phyloP scores from a whole-genome alignment of 345 rosid genomes.

The Boechera divaricarpa region DNA sequence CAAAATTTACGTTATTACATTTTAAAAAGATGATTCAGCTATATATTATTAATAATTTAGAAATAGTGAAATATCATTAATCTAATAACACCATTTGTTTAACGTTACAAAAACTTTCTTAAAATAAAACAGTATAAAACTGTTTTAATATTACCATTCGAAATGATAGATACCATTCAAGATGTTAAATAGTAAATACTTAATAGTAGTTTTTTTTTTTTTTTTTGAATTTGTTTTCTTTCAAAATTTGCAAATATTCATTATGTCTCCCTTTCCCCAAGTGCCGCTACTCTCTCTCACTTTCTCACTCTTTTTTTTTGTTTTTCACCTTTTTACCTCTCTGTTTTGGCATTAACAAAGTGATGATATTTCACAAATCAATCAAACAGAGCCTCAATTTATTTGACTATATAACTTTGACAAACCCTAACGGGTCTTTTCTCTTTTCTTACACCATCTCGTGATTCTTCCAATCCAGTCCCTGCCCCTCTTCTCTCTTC shows the following conservation, averaged over 20 bases:
- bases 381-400: neutral
- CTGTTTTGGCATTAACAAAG: constrained; percentile 4
- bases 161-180: neutral
- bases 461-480: constrained; percentile 30
- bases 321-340: neutral
- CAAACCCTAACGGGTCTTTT: constrained; percentile 26
- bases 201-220: too few relatives aligned
- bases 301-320: neutral
- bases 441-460: constrained; percentile 2
- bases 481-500: neutral
- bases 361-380: neutral
- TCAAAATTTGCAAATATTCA: neutral
- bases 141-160: too few relatives aligned
- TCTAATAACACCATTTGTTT: neutral
- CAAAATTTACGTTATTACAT: neutral
- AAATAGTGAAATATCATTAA: neutral
- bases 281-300: neutral
- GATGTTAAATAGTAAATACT: neutral
- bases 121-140: neutral
- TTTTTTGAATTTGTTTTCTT: neutral
- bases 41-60: neutral
- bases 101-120: neutral
- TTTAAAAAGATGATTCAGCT: neutral
- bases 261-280: neutral
- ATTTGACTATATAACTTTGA: constrained; percentile 1